Evolutionary conservation across 208 protist species (phyloP), one percentile per base, ranked within the genome.

Genomic region (Plasmodiophora brassicae): DNA sequence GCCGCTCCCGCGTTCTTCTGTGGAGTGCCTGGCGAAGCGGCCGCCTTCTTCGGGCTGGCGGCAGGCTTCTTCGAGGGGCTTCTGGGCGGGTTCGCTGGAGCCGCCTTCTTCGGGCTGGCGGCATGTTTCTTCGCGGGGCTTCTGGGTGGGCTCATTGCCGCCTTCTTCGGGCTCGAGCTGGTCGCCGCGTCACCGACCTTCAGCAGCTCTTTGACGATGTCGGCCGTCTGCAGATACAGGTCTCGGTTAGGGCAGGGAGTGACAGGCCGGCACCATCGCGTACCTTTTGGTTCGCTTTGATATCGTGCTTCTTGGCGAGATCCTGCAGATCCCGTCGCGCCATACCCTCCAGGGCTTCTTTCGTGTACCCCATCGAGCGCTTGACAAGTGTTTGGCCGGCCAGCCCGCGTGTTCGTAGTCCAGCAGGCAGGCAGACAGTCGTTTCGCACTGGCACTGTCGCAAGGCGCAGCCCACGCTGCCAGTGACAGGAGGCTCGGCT

Each of bases 221-320:
- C 65, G 10, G 65, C 20, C 14, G 65, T 78, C 65, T 78, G 41
- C 5, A 38, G 32, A 5, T 5, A 78, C n/a, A 38, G 41, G n/a
- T 78, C 10, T 78, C 10, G 65, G 32, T 5, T 36, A 78, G 32
- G 10, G n/a, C 32, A 57, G 25, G 20, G 50, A 57, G 50, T 28
- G 25, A 57, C 50, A 57, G 20, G 50, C 25, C 25, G n/a, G n/a
- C n/a, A n/a, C n/a, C 25, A 57, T 57, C 50, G 5, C 41, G 32
- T 5, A 78, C 65, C 65, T 78, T 78, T 5, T 5, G 32, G 41
- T 78, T 78, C 20, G 65, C 65, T 14, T 38, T n/a, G 41, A 78
- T 38, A 32, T 78, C 65, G n/a, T 78, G 41, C 65, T 78, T 78
- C n/a, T 78, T 78, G 65, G 65, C 65, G 32, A 78, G 65, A n/a